Base-by-base conservation (phyloP, 768 basidiomycete genomes). In the Tylopilus sp. region DNA sequence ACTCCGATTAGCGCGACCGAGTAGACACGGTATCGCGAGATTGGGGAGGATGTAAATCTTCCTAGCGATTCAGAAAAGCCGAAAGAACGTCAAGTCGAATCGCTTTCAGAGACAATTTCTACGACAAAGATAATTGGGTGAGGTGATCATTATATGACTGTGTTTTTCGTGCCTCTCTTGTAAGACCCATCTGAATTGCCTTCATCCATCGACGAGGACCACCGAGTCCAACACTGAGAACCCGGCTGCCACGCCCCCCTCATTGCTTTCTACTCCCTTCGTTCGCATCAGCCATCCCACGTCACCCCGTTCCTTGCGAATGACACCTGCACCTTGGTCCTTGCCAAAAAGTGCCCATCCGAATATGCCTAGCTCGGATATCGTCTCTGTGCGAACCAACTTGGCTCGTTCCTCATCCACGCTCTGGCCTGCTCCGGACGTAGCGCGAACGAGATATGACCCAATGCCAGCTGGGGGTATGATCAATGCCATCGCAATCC, bases 401-500 rank as follows among this genome's bases (percentile, higher is more conserved):
- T 53, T 59, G n/a, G 42, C 51, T 20, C 3, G 52, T 10, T 17
- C 33, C 2, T 23, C 47, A 1, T 28, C 18, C n/a, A 17, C 50
- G 18, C 18, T 30, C 23, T 10, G 39, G 15, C 21, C 42, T 4
- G 33, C 39, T 3, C 61, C 64, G 1, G 86, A 17, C 22, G 15
- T 86, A 7, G 90, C 83, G 30, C 88, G 82, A 20, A 97, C 76
- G 38, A 99, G 79, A 66, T 88, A 86, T 55, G 86, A 89, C 7
- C 80, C 75, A 13, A 81, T 60, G 3, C 80, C 79, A 25, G 74
- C 65, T 0, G 95, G 95, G 1, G 93, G 85, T 18, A 75, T 72
- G 55, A 99, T 99, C 59, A 98, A 73, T 53, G 88, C 85, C 95
- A 98, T 98, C 28, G 95, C 88, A 48, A 98, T 93, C 90, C 95